Evolutionary conservation across 106 monocot genomes (phyloP).

Genomic region (Iris macrosiphon): DNA sequence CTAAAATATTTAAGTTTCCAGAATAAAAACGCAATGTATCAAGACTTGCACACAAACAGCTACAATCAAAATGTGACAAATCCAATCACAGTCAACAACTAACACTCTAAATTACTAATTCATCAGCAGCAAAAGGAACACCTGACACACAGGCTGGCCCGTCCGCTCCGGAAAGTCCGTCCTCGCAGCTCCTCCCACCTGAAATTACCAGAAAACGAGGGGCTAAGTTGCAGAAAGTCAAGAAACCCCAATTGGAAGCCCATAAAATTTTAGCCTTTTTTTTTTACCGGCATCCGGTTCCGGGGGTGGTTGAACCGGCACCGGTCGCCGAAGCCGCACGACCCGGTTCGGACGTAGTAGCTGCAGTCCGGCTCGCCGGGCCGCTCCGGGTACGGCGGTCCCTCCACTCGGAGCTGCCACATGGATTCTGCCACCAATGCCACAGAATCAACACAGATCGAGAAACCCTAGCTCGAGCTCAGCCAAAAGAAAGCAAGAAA

Average conservation of each 20-base stretch:
- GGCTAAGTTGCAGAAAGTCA: constrained; percentile 1
- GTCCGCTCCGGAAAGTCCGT: constrained; percentile 45
- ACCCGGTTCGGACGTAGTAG: constrained; percentile 82
- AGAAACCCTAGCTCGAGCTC: neutral
- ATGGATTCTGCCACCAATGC: constrained; percentile 54
- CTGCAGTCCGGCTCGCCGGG: constrained; percentile 71
- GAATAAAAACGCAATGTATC: neutral
- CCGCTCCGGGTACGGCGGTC: constrained; percentile 56
- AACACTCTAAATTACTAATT: neutral
- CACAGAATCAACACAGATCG: neutral
- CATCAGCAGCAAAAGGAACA: constrained; percentile 5
- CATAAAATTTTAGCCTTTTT: too few species aligned
- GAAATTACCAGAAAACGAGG: constrained; percentile 4
- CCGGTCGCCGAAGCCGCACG: constrained; percentile 74
- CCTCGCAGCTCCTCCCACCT: constrained; percentile 31
- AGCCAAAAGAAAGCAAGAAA: neutral
- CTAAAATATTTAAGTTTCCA: neutral
- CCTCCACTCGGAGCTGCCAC: constrained; percentile 51
- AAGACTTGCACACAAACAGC: neutral
- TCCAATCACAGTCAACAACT: neutral
- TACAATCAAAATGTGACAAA: neutral
- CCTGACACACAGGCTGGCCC: constrained; percentile 55
- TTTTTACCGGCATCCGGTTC: too few species aligned
- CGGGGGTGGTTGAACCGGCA: constrained; percentile 94
- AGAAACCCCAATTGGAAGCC: too few species aligned